Evolutionary conservation across 495 filamentous ascomycete genomes (phyloP), one percentile per base, ranked within the genome.

Genomic region (Staphylotrichum longicolle): DNA sequence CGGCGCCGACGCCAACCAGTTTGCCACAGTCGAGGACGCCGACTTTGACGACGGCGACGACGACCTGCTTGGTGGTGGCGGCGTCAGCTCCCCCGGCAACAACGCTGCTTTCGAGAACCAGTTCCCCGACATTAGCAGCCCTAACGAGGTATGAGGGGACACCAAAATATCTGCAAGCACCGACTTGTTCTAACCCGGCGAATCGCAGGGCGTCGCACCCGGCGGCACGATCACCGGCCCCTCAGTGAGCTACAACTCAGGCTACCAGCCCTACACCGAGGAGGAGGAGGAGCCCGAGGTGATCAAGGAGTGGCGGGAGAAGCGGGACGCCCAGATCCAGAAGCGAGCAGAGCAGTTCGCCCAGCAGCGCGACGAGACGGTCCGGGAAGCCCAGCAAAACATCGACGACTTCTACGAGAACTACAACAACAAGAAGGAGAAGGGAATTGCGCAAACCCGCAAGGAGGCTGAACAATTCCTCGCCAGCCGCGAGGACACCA

Each of bases 341-440:
- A 88, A 88, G 69, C 90, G 91, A 62, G 87, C 87, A 49, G 85
- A 92, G 72, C 80, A 89, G 67, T 91, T 91, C 44, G 82, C 84
- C 35, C 77, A 83, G 51, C 89, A 90, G 75, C 95, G 95, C 70
- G 81, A 78, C 34, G 84, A 91, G 72, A 96, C 91, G 7, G 76
- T 96, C 69, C 84, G 87, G 73, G 90, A 90, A 64, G 95, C 95
- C 42, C 91, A 88, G 61, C 80, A 89, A 66, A 89, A 91, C 72
- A 93, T 98, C 60, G 94, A 99, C 68, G 95, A 96, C 68, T 99
- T 99, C 80, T 99, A 99, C 79, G 91, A 96, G 73, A 96, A 96
- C 73, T 99, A 99, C 83, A 96, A 96, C 78, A 87, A 87, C 71
- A 96, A 96, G 79, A 90, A 92, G 68, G 94, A 98, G 67, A 98